A percentile compares a stretch with the other conserved stretches of the same genome.
phyloP scores from a whole-genome alignment of 495 filamentous ascomycete species.

The Margaritispora aquatica region DNA sequence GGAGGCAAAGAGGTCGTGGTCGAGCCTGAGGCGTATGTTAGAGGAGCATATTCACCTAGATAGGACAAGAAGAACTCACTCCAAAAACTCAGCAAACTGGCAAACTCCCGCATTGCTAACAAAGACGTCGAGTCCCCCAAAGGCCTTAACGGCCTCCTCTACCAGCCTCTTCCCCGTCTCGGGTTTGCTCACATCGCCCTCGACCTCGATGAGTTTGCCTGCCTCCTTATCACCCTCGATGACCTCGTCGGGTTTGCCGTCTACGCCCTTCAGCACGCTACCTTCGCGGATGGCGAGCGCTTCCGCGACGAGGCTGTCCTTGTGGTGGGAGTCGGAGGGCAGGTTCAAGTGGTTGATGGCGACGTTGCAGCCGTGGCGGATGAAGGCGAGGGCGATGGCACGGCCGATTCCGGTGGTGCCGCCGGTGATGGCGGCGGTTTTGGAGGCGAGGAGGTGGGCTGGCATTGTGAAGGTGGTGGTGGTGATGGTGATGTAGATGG shows the following conservation, averaged over 20 bases:
- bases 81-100: constrained; percentile 75
- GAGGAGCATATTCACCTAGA: background rate
- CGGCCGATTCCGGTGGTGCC: constrained; percentile 72
- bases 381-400: constrained; percentile 65
- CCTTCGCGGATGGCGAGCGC: constrained; percentile 35
- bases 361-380: constrained; percentile 63
- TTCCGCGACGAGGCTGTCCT: constrained; percentile 46
- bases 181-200: constrained; percentile 62
- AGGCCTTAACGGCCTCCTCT: constrained; percentile 47
- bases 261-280: constrained; percentile 17
- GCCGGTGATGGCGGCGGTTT: constrained; percentile 71
- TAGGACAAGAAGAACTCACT: constrained; percentile 32
- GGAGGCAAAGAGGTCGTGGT: constrained; percentile 51
- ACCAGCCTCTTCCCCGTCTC: constrained; percentile 55
- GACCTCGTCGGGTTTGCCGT: no score
- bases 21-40: constrained; percentile 33
- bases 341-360: constrained; percentile 65
- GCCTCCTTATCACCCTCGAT: constrained; percentile 24
- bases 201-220: constrained; percentile 49
- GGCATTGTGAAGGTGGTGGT: constrained; percentile 1
- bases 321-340: constrained; percentile 42
- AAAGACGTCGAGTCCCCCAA: constrained; percentile 66
- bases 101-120: constrained; percentile 87
- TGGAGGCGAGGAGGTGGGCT: constrained; percentile 50
- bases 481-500: background rate